Base-by-base conservation (phyloP, 768 basidiomycete species). In the Cystobasidium ongulense region DNA sequence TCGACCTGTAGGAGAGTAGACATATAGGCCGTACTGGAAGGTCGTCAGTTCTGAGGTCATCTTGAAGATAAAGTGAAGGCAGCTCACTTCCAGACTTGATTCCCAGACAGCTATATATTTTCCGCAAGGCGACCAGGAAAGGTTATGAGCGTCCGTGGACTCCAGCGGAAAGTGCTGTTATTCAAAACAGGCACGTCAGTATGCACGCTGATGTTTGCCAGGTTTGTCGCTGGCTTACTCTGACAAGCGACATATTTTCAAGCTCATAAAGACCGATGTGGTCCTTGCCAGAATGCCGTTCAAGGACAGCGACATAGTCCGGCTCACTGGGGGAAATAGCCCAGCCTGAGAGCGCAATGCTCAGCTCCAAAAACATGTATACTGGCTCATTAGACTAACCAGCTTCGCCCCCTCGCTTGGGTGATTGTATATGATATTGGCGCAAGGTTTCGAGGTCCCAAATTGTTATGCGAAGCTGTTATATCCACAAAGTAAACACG, bases 111-210 rank as follows among this genome's bases (percentile, higher is more conserved):
- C 81, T 21, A 83, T 46, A 75, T 80, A 83, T 53, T 77, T 75
- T 0, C 82, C 82, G 73, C 80, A 81, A 0, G 82, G 82, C 23
- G 79, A 80, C 81, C 81, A 82, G 15, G 75, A 63, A 11, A 83
- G 61, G 29, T 78, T 79, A 61, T 80, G 80, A 1, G 79, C 78
- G 63, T 83, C 81, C n/a, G 68, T 76, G 1, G 82, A 79, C 0
- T 75, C 73, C 3, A 82, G 66, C 1, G 80, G 54, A 39, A 83
- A 80, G 66, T 80, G 80, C 83, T 83, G 71, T 21, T 7, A 23
- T 1, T 21, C 25, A 57, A 61, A 36, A 41, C n/a, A n/a, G n/a
- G 36, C 31, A 10, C 13, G 29, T 15, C n/a, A 57, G 18, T 15
- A 23, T n/a, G 38, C n/a, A 23, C 15, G 61, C 72, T 11, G n/a